Evolutionary conservation across 139 green algal genomes (phyloP).

Genomic region (Tetraselmis striata): DNA sequence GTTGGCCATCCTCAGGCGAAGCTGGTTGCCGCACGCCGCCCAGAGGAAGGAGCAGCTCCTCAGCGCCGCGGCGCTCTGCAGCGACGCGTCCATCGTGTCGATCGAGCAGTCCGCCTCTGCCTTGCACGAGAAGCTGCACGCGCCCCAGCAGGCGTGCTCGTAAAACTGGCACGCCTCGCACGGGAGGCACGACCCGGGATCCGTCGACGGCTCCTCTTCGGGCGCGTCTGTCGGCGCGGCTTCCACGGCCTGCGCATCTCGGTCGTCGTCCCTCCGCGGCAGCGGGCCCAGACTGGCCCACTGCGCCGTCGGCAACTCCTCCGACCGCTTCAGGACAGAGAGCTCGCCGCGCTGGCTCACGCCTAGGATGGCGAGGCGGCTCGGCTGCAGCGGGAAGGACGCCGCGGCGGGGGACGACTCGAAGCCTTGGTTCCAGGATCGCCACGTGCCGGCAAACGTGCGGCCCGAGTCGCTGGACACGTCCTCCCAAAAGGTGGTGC

Average conservation of each 20-base stretch:
- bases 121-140: not conserved
- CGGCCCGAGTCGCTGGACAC: not conserved
- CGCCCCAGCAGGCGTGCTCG: not conserved
- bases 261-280: not conserved
- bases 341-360: not conserved
- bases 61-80: not conserved
- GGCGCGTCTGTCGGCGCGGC: too few relatives aligned
- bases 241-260: too few relatives aligned
- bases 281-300: not conserved
- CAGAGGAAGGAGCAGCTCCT: not conserved
- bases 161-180: not conserved
- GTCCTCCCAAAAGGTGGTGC: not conserved
- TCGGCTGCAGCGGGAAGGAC: not conserved
- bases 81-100: not conserved
- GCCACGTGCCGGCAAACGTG: not conserved
- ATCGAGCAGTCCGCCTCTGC: not conserved
- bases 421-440: not conserved
- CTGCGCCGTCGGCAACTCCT: not conserved
- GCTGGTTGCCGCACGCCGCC: not conserved
- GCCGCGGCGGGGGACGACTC: not conserved
- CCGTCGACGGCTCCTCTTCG: not conserved
- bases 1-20: not conserved
- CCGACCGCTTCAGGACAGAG: not conserved
- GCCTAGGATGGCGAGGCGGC: not conserved
- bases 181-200: not conserved